phyloP scores from a whole-genome alignment of 2,329 filamentous ascomycete genomes.

The Botryotinia globosa region DNA sequence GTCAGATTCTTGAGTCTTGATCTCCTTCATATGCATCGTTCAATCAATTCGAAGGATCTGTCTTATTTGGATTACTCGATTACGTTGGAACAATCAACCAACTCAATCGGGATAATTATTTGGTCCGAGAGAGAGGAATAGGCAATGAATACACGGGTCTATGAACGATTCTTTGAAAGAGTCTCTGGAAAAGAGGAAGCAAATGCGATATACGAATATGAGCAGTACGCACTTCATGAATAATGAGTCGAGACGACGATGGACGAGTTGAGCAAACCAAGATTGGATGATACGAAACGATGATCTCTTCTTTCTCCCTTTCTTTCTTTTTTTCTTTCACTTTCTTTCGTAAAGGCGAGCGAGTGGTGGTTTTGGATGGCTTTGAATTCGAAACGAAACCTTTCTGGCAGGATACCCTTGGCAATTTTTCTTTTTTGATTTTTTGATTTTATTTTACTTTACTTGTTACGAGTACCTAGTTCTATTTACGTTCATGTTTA shows the following conservation, averaged over 20 bases:
- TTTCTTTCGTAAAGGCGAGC: background rate
- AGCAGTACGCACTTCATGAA: constrained; percentile 9
- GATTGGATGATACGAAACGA: background rate
- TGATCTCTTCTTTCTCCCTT: background rate
- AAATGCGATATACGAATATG: background rate
- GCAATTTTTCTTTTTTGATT: background rate
- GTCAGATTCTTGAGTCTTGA: background rate
- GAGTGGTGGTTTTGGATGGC: constrained; percentile 9
- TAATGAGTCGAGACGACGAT: constrained; percentile 10
- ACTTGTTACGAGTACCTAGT: background rate
- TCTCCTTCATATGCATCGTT: background rate
- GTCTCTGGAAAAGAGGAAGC: background rate
- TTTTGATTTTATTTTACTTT: background rate
- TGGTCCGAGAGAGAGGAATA: background rate
- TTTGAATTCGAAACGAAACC: background rate
- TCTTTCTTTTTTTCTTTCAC: background rate
- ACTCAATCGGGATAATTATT: background rate
- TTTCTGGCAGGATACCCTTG: constrained; percentile 15
- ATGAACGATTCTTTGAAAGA: background rate
- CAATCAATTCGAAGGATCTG: background rate
- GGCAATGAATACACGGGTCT: background rate
- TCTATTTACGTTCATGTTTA: background rate
- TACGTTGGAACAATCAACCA: background rate
- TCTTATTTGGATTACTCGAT: background rate
- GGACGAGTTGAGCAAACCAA: background rate